These are phyloP conservation scores for Acer saccharum DNA, from an alignment of 345 rosid species.

Conservation along the genomic window DNA sequence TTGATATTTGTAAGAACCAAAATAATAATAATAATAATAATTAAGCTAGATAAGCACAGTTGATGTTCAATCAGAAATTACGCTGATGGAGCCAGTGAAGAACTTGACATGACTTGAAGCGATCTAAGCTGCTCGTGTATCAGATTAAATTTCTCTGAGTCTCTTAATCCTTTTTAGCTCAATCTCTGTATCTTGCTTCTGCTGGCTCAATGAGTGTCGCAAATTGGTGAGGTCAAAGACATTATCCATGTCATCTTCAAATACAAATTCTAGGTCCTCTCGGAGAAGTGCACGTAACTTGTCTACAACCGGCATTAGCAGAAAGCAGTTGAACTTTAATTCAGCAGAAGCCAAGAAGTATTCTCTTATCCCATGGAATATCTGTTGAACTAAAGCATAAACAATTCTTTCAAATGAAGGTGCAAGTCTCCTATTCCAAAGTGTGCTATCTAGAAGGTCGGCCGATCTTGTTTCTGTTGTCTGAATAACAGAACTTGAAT, in stretches of 20 bases:
- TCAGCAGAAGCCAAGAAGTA: conserved; percentile 93
- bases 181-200: conserved; percentile 69
- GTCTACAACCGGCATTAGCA: conserved; percentile 93
- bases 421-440: conserved; percentile 87
- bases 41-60: no score
- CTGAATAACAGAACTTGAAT: conserved; percentile 61
- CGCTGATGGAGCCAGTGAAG: conserved; percentile 23
- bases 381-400: conserved; percentile 88
- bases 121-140: conserved; percentile 66
- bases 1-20: background rate
- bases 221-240: conserved; percentile 82
- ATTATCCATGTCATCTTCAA: conserved; percentile 76
- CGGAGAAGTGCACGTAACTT: conserved; percentile 88
- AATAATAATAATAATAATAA: no score
- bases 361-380: conserved; percentile 92
- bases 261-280: conserved; percentile 89
- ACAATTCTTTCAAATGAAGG: conserved; percentile 96
- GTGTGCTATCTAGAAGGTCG: conserved; percentile 86
- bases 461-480: conserved; percentile 87
- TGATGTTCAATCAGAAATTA: no score
- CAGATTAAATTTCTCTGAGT: conserved; percentile 82
- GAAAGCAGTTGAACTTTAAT: conserved; percentile 95
- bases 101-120: conserved; percentile 42
- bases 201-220: conserved; percentile 67
- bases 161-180: conserved; percentile 87